Evolutionary conservation across 1,139 yeast genomes (phyloP).

Genomic region (Hansenula lynferdii): DNA sequence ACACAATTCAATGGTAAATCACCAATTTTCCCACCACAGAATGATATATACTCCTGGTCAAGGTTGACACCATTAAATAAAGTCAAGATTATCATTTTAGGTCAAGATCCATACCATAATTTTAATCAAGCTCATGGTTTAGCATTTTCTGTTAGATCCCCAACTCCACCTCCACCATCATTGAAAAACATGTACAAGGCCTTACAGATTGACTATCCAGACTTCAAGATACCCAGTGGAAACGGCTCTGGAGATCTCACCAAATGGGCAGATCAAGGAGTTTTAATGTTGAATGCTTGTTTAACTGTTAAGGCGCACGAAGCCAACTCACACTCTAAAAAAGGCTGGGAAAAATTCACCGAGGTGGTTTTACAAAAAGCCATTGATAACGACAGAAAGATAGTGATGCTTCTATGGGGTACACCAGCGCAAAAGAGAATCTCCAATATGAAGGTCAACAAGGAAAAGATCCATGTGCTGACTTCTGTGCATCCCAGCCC

Average conservation of each 20-base stretch:
- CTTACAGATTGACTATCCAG: constrained; percentile 65
- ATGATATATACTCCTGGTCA: constrained; percentile 91
- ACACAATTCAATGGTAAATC: constrained; percentile 29
- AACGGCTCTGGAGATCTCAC: constrained; percentile 59
- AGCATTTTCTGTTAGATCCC: constrained; percentile 86
- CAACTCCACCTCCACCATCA: constrained; percentile 88
- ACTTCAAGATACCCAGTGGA: constrained; percentile 52
- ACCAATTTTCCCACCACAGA: constrained; percentile 67
- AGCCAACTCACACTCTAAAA: constrained; percentile 87
- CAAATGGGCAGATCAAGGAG: constrained; percentile 88
- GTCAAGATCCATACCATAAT: constrained; percentile 98
- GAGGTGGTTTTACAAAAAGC: constrained; percentile 46
- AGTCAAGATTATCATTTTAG: constrained; percentile 77
- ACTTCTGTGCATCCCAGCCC: constrained; percentile 94
- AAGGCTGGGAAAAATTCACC: constrained; percentile 94
- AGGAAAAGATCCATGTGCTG: constrained; percentile 46
- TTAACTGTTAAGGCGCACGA: constrained; percentile 91
- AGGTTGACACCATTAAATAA: constrained; percentile 72
- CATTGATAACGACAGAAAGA: constrained; percentile 37
- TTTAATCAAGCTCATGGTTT: constrained; percentile 93
- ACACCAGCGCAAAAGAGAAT: constrained; percentile 81
- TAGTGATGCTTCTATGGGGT: constrained; percentile 93
- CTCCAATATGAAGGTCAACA: constrained; percentile 29
- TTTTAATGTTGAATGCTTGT: constrained; percentile 80
- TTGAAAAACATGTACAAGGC: constrained; percentile 83